These are phyloP conservation scores for Alternaria metachromatica DNA, from an alignment of 2,329 filamentous ascomycete species.

Conservation along the genomic window DNA sequence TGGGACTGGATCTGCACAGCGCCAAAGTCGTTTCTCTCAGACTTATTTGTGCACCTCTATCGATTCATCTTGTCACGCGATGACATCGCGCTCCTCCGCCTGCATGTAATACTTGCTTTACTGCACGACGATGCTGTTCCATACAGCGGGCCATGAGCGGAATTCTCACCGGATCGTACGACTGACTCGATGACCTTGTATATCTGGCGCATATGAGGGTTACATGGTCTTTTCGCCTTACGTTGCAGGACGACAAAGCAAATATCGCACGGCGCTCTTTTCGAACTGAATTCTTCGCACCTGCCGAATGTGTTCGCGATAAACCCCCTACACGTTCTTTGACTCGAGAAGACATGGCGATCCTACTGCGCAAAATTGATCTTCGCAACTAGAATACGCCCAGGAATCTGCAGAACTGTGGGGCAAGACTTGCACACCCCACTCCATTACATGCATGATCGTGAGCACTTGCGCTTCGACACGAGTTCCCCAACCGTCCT, in stretches of 20 bases:
- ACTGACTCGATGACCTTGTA: background rate
- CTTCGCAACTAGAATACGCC: background rate
- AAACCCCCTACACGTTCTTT: background rate
- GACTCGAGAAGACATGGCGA: background rate
- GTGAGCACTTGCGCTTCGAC: background rate
- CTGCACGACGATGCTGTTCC: background rate
- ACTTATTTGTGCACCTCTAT: background rate
- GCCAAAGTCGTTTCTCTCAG: background rate
- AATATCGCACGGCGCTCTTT: slow-evolving; percentile 16
- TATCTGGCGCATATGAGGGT: background rate
- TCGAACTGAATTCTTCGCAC: slow-evolving; percentile 10
- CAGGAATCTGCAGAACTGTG: slow-evolving; percentile 1
- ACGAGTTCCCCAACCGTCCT: slow-evolving; percentile 1
- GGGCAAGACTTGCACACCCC: slow-evolving; percentile 1
- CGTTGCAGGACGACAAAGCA: background rate
- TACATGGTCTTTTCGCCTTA: background rate
- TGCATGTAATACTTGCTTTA: slow-evolving; percentile 10
- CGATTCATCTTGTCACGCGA: background rate
- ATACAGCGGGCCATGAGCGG: background rate
- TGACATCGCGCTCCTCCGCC: slow-evolving; percentile 6
- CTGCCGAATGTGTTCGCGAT: background rate
- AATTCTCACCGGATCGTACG: background rate
- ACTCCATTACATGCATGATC: slow-evolving; percentile 5
- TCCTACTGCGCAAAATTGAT: background rate
- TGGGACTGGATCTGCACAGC: background rate